Base-by-base conservation (phyloP, 2,329 filamentous ascomycete species). In the Cryoendolithus antarcticus region DNA sequence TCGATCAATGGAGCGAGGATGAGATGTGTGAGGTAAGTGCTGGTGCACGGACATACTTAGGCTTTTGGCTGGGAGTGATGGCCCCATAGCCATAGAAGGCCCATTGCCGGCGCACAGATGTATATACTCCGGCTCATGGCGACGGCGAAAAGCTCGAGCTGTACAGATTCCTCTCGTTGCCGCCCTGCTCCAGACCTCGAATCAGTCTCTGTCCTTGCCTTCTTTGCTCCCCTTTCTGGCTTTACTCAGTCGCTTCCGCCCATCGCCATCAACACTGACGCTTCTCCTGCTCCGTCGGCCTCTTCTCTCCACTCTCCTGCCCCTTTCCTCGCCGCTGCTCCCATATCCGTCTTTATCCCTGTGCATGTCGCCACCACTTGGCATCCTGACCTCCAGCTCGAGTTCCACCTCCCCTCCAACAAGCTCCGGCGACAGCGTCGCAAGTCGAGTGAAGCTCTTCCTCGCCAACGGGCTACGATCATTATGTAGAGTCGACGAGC, bases 391-490 rank as follows among this genome's bases (percentile, higher is more conserved):
- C 15, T 48, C 48, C 1, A 21, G 19, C 19, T 21, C 19, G 19
- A 49, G 35, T 30, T 49, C 47, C 1, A 42, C 43, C 9, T 40
- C 37, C 9, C 41, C 43, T 2, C 44, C 47, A 4, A 43, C 48
- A 2, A 43, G 40, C 1, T 42, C 43, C 2, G 44, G 43, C 5
- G 43, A 44, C 28, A 24, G 35, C 8, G 42, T 45, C 7, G 44
- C 51, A 15, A 49, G 37, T 4, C 43, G 45, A 2, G 49, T 52
- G 44, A 64, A 66, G 46, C 63, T 66, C 43, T 61, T 60, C 33
- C 64, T 58, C 3, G 65, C 64, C 12, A 70, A 57, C 2, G 66
- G 66, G 42, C 63, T 67, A 21, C 62, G 59, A 37, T 63, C 64
- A 6, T 51, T 56, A n/a, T 61, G 48, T 4, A 39, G 30, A 2